These are phyloP conservation scores for Leccinum proliferum DNA, from an alignment of 1,284 basidiomycete genomes.

Conservation along the genomic window DNA sequence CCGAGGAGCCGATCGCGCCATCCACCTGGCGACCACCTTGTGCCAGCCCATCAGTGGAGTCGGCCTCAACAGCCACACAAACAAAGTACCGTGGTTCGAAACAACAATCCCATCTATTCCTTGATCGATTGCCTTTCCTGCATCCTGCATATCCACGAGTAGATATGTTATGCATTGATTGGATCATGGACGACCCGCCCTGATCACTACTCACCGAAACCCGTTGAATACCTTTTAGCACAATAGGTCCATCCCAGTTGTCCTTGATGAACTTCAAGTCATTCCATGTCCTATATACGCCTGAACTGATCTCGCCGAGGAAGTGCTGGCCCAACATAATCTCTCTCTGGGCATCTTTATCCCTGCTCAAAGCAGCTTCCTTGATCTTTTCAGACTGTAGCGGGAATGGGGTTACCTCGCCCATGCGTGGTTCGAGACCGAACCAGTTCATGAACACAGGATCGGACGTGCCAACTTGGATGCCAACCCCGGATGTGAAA, in stretches of 20 bases:
- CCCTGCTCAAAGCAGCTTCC: slow-evolving; percentile 39
- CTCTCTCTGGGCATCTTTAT: slow-evolving; percentile 36
- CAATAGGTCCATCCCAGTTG: slow-evolving; percentile 68
- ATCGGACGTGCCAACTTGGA: slow-evolving; percentile 41
- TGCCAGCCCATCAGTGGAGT: neutral
- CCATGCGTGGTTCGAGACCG: slow-evolving; percentile 25
- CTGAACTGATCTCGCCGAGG: slow-evolving; percentile 55
- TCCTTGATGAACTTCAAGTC: slow-evolving; percentile 57
- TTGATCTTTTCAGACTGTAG: slow-evolving; percentile 43
- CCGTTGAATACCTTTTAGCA: slow-evolving; percentile 68
- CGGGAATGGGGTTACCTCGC: slow-evolving; percentile 43
- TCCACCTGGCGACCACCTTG: slow-evolving; percentile 79
- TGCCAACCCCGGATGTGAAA: slow-evolving; percentile 42
- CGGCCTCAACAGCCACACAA: slow-evolving; percentile 1
- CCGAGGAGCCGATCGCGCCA: slow-evolving; percentile 71
- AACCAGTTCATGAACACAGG: slow-evolving; percentile 47
- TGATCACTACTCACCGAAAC: slow-evolving; percentile 36
- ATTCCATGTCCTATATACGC: slow-evolving; percentile 59
- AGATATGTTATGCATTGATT: neutral
- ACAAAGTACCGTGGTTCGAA: slow-evolving; percentile 66
- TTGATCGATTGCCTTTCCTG: slow-evolving; percentile 62
- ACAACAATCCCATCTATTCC: slow-evolving; percentile 75
- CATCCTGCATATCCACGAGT: slow-evolving; percentile 43
- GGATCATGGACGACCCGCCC: neutral
- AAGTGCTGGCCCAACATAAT: slow-evolving; percentile 48